phyloP scores from a whole-genome alignment of 2,329 filamentous ascomycete genomes.

The Microsporum audouinii region DNA sequence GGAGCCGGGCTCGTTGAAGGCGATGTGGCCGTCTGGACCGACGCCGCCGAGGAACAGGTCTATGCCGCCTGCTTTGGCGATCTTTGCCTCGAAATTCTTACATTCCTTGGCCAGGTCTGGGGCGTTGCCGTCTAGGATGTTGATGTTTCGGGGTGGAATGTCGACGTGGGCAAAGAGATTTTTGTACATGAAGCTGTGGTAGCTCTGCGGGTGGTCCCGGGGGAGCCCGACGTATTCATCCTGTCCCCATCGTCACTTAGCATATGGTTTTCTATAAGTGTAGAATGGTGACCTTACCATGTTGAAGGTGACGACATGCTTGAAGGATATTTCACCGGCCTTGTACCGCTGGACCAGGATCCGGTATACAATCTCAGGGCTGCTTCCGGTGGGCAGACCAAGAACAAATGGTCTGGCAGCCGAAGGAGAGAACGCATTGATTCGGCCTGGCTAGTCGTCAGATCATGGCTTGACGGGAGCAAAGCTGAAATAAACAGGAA shows the following conservation, averaged over 20 bases:
- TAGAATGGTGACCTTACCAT: constrained; percentile 47
- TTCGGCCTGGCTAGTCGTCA: constrained; percentile 48
- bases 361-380: constrained; percentile 66
- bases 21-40: constrained; percentile 76
- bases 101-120: constrained; percentile 65
- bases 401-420: constrained; percentile 65
- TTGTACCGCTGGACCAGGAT: constrained; percentile 49
- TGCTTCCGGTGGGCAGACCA: constrained; percentile 72
- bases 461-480: not conserved
- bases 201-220: constrained; percentile 71
- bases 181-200: constrained; percentile 90
- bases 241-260: constrained; percentile 27
- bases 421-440: constrained; percentile 64
- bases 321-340: constrained; percentile 58
- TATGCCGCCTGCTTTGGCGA: constrained; percentile 63
- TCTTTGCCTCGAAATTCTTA: constrained; percentile 66
- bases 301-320: constrained; percentile 83
- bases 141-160: constrained; percentile 67
- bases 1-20: constrained; percentile 81
- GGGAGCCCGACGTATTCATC: constrained; percentile 81
- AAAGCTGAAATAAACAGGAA: not conserved
- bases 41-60: constrained; percentile 79
- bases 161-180: constrained; percentile 82
- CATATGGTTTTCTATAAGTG: not conserved
- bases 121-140: constrained; percentile 74